These are phyloP conservation scores for Circinella minor DNA, from an alignment of 371 early-diverging fungal genomes.

Conservation along the genomic window DNA sequence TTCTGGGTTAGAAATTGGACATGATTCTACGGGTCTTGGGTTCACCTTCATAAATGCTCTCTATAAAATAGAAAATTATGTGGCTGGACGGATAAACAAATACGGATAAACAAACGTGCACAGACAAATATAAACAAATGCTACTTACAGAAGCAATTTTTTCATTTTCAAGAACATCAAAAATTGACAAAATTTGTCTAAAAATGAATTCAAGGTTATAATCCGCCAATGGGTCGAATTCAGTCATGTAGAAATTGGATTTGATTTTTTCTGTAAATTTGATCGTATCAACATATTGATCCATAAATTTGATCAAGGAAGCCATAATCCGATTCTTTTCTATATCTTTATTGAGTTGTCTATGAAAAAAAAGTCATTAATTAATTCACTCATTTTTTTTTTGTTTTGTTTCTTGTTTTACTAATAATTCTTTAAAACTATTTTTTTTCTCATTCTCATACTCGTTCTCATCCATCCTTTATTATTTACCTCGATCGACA, in stretches of 20 bases:
- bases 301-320: slow-evolving; percentile 33
- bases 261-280: slow-evolving; percentile 53
- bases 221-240: slow-evolving; percentile 58
- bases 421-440: too few relatives aligned
- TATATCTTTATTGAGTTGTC: slow-evolving; percentile 23
- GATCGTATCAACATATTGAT: slow-evolving; percentile 50
- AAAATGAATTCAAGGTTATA: slow-evolving; percentile 67
- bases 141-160: slow-evolving; percentile 54
- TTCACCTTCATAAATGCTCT: slow-evolving; percentile 43
- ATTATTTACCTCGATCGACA: slow-evolving; percentile 27
- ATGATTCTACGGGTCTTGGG: slow-evolving; percentile 23
- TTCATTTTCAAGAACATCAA: slow-evolving; percentile 61
- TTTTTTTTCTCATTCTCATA: too few relatives aligned
- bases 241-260: slow-evolving; percentile 49
- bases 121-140: background rate
- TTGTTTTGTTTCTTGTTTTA: too few relatives aligned
- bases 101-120: background rate
- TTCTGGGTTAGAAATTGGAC: slow-evolving; percentile 39
- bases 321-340: slow-evolving; percentile 34
- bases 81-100: background rate
- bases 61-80: slow-evolving; percentile 13
- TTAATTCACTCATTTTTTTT: too few relatives aligned
- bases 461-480: background rate
- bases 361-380: background rate
- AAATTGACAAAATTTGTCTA: slow-evolving; percentile 47